These are phyloP conservation scores for Persicaria tinctoria DNA, from an alignment of 148 eudicot genomes.

Conservation along the genomic window DNA sequence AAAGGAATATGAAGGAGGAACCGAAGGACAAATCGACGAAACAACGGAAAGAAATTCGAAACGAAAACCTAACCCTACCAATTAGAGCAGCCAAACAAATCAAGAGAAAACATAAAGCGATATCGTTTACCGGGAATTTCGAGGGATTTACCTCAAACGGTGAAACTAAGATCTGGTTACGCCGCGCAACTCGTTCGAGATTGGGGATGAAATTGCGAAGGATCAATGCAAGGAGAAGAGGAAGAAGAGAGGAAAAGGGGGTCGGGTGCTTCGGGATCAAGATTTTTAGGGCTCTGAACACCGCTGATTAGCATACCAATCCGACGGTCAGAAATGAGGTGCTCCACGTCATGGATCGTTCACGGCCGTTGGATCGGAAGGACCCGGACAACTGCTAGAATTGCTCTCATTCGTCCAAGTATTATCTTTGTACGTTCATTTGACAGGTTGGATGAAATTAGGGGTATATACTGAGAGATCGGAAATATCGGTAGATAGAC, in stretches of 20 bases:
- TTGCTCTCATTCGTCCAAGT: not conserved
- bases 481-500: too few species aligned
- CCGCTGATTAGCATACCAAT: slow-evolving; percentile 3
- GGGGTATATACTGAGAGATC: too few species aligned
- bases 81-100: not conserved
- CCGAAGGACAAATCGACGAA: not conserved
- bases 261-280: not conserved
- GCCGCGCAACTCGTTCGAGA: slow-evolving; percentile 2
- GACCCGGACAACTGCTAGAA: not conserved
- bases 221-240: slow-evolving; percentile 6
- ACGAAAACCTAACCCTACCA: not conserved
- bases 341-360: slow-evolving; percentile 5
- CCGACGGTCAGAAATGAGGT: not conserved
- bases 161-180: not conserved
- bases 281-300: slow-evolving; percentile 3
- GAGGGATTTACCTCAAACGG: not conserved
- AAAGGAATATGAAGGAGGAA: not conserved
- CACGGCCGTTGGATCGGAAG: not conserved
- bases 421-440: too few species aligned
- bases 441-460: too few species aligned
- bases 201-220: slow-evolving; percentile 8
- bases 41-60: not conserved
- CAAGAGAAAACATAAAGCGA: not conserved
- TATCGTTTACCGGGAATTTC: not conserved
- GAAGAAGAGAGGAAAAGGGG: not conserved